Conservation (phyloP, 208 protist genomes). For the Leishmania guyanensis region DNA sequence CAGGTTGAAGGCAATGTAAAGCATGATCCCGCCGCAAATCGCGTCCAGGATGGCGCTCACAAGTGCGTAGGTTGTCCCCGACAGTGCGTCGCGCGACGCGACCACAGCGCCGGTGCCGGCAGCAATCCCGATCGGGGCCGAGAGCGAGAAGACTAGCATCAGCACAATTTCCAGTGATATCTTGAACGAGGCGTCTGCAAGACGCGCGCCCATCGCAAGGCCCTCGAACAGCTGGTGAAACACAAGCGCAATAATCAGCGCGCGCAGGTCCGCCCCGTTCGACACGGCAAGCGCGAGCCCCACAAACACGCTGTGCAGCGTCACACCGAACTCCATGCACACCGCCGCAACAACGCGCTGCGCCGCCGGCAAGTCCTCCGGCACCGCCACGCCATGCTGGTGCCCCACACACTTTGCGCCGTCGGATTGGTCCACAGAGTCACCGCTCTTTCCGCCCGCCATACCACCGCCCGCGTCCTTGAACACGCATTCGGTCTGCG, state of each 20-base stretch:
- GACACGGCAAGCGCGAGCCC: conserved; percentile 54
- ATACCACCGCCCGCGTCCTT: neutral
- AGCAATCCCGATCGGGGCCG: conserved; percentile 49
- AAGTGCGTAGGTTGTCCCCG: conserved; percentile 33
- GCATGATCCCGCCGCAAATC: conserved; percentile 69
- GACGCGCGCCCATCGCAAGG: conserved; percentile 53
- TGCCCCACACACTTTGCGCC: conserved; percentile 19
- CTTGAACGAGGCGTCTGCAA: conserved; percentile 55
- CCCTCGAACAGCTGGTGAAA: conserved; percentile 82
- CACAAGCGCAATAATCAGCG: conserved; percentile 54
- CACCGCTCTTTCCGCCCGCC: neutral
- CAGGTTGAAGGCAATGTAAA: conserved; percentile 72
- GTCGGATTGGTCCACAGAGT: neutral
- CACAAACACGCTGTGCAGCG: conserved; percentile 72
- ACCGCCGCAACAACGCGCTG: conserved; percentile 43
- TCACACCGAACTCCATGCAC: conserved; percentile 72
- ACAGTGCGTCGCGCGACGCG: conserved; percentile 25
- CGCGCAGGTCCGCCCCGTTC: conserved; percentile 29
- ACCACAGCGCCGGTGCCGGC: conserved; percentile 33
- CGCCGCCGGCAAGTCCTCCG: conserved; percentile 13
- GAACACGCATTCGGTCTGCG: neutral
- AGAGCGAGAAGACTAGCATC: conserved; percentile 50
- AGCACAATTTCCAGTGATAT: conserved; percentile 39
- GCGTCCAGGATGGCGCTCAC: conserved; percentile 48
- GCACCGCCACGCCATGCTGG: conserved; percentile 19